Evolutionary conservation across 2,329 filamentous ascomycete species (phyloP), one percentile per base, ranked within the genome.

Genomic region (Epichloe coenophiala): DNA sequence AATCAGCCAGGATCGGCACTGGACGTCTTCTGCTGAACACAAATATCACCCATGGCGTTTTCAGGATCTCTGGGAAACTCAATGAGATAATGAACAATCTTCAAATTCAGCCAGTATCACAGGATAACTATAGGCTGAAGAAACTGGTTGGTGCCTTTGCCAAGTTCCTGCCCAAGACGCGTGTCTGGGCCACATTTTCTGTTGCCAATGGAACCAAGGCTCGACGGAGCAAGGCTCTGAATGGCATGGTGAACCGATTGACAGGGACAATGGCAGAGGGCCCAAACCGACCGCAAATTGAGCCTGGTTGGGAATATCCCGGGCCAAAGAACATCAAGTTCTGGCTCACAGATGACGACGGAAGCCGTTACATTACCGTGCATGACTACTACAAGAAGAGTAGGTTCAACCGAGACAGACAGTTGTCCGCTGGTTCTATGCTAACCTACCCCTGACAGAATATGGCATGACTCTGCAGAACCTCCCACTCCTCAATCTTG

Each of bases 401-500:
- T 72, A 65, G 60, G 70, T 57, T 1, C 27, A 35, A 7, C 11
- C 27, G 9, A 31, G 27, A 31, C 27, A 31, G 27, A 1, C 27
- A 31, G 27, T 38, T 21, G n/a, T 38, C 17, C 17, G 8, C 2
- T 36, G 19, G 15, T 6, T 3, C 35, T 9, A 5, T 21, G 15
- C 49, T 52, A 15, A 52, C 36, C 39, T 47, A 7, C 35, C 8
- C 21, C 19, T n/a, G 17, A 27, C 35, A 71, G 67, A 65, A 47
- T 75, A 73, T 40, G 55, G 56, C 0, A 49, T 65, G 1, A 59
- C 44, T 0, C 53, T 69, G 1, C 53, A 71, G 13, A 58, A 70
- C 2, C 63, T 75, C 4, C 83, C 85, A 0, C 71, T 88, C 1
- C 63, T 90, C 54, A 88, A 90, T 59, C 71, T 84, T 11, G 85